phyloP scores from a whole-genome alignment of 164 flowering plant genomes.

The Kalanchoe fedtschenkoi region DNA sequence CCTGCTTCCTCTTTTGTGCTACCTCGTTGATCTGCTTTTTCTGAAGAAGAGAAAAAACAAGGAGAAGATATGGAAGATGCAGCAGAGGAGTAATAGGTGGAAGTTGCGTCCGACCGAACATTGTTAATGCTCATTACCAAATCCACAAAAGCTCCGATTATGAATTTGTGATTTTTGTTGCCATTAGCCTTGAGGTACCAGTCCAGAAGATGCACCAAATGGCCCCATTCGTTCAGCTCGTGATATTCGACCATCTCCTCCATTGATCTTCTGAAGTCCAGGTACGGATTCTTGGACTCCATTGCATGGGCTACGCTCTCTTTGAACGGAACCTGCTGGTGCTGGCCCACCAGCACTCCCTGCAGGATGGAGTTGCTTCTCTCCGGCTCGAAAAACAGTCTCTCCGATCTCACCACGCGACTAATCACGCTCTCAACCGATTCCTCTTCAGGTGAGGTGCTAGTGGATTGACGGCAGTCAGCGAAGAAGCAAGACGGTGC shows the following conservation, averaged over 20 bases:
- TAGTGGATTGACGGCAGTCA: background rate
- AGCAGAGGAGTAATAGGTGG: background rate
- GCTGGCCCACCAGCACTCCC: background rate
- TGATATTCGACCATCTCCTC: background rate
- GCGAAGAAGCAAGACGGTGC: background rate
- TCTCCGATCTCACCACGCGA: background rate
- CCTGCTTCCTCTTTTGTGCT: too few relatives aligned
- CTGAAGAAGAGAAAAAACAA: background rate
- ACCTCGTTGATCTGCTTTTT: background rate
- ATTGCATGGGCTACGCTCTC: background rate
- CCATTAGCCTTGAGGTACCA: slow-evolving; percentile 2
- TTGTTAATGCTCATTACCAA: background rate
- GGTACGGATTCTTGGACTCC: background rate
- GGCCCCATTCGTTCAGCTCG: background rate
- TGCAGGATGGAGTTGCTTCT: background rate
- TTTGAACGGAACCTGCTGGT: background rate
- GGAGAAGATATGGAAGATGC: background rate
- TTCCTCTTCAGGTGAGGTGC: background rate
- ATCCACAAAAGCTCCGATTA: background rate
- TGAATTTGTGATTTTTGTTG: background rate
- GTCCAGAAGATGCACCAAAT: background rate
- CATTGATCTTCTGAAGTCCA: background rate
- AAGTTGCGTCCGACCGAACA: background rate
- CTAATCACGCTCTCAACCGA: background rate
- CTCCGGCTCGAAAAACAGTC: background rate